These are phyloP conservation scores for Coniferiporia sulphurascens DNA, from an alignment of 1,284 basidiomycete genomes.

Conservation along the genomic window DNA sequence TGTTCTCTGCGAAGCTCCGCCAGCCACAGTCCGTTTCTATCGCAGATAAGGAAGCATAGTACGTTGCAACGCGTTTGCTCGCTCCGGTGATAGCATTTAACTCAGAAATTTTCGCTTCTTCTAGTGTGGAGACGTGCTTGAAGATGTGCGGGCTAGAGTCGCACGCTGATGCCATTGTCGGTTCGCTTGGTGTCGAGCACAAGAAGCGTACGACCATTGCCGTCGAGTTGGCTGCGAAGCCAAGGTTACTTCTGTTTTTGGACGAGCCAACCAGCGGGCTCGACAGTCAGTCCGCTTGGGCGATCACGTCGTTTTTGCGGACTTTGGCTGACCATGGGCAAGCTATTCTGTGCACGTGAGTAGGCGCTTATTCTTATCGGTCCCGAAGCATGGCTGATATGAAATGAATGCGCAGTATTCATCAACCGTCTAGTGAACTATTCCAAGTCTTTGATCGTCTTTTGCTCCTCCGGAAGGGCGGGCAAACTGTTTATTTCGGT, in stretches of 20 bases:
- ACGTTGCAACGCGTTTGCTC: background rate
- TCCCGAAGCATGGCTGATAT: background rate
- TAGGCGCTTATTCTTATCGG: background rate
- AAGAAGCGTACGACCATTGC: constrained; percentile 79
- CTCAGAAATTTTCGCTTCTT: background rate
- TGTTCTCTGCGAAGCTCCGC: constrained; percentile 78
- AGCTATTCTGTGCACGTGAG: constrained; percentile 34
- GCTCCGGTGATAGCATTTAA: background rate
- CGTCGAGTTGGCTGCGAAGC: constrained; percentile 79
- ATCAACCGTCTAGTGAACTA: constrained; percentile 64
- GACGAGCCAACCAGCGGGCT: constrained; percentile 84
- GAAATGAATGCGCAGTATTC: constrained; percentile 25
- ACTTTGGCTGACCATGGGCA: constrained; percentile 48
- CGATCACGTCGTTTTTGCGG: constrained; percentile 74
- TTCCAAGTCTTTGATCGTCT: constrained; percentile 69
- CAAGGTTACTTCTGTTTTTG: constrained; percentile 73
- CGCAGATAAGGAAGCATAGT: constrained; percentile 78
- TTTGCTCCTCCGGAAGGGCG: constrained; percentile 60
- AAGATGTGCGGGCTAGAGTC: constrained; percentile 73
- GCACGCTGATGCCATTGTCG: constrained; percentile 73
- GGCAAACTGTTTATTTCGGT: constrained; percentile 75
- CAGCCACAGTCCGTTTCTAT: constrained; percentile 65
- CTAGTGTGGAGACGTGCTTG: constrained; percentile 71
- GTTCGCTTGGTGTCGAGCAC: constrained; percentile 71
- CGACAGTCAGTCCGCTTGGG: constrained; percentile 88